Conservation (phyloP, 1,284 basidiomycete species). For the Cryptococcus deneoformans region DNA sequence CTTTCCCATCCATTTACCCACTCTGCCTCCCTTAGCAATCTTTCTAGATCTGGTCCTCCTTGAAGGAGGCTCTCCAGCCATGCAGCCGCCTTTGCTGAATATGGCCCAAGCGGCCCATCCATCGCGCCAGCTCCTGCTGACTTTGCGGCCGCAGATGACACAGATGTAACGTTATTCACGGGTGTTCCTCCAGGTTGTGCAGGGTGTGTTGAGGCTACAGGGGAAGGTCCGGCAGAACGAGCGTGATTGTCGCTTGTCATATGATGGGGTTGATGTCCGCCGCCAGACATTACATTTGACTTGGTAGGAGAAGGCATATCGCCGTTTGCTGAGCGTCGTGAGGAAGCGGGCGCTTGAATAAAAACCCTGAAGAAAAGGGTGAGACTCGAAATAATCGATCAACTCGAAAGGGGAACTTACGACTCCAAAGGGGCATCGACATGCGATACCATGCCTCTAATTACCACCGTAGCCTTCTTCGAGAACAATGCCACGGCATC, state of each 20-base stretch:
- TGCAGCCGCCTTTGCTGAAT: slow-evolving; percentile 7
- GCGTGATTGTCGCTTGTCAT: no score
- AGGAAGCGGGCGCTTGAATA: no score
- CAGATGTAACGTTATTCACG: not conserved
- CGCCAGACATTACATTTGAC: no score
- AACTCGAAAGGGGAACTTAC: slow-evolving; percentile 5
- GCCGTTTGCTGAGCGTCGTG: no score
- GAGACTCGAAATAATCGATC: not conserved
- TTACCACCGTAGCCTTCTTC: slow-evolving; percentile 28
- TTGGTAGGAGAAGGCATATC: not conserved
- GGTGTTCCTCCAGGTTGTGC: not conserved
- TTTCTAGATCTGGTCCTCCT: slow-evolving; percentile 31
- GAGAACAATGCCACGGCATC: slow-evolving; percentile 17
- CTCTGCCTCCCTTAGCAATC: slow-evolving; percentile 37
- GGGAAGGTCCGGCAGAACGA: no score
- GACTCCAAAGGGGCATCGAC: slow-evolving; percentile 12
- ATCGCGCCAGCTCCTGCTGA: not conserved
- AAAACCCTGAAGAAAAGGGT: not conserved
- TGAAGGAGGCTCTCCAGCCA: slow-evolving; percentile 35
- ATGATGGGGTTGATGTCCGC: no score
- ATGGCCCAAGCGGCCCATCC: not conserved
- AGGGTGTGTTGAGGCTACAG: not conserved
- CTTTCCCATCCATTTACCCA: slow-evolving; percentile 36
- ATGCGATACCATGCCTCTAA: slow-evolving; percentile 25
- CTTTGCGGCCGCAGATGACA: not conserved